Base-by-base conservation (phyloP, 1,284 basidiomycete genomes). In the Meira miltonrushii region DNA sequence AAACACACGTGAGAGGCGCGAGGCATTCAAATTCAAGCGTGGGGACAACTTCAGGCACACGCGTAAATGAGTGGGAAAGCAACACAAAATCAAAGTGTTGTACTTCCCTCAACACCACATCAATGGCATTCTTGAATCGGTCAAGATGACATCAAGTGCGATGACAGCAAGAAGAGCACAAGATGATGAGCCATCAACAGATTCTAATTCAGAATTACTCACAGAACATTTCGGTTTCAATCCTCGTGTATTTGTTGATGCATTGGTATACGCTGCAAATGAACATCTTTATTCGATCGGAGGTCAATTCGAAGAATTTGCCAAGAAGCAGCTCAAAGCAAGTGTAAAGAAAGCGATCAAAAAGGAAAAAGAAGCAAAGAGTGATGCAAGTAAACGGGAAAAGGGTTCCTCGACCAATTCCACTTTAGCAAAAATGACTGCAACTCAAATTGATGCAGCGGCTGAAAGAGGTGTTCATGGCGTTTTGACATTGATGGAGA, bases 221-320 rank as follows among this genome's bases (percentile, higher is more conserved):
- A 76, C 74, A n/a, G 75, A 78, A 61, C 66, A 75, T 39, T 73
- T 78, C 55, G 74, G 74, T 51, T 72, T 72, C 60, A 68, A 75
- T 33, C 72, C 74, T 1, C 67, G 68, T n/a, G 65, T 63, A 5
- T 70, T 72, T 54, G 69, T 76, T 56, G 75, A 78, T 44, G 64
- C 67, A 28, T 62, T 78, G 28, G 73, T 72, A 28, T 68, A 72
- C 38, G 58, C 69, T 1, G 68, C 75, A 39, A 78, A 76, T 58
- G 74, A 76, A 53, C 69, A 71, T 44, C 59, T 78, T 21, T 76
- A 78, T 55, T 58, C 62, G 39, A 62, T 74, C 19, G 70, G 66
- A 5, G 62, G 62, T 43, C 57, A 67, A 37, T 65, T 78, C n/a
- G 72, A 77, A 50, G 57, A 65, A 7, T 53, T 62, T 11, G 66